These are phyloP conservation scores for Asterella californica DNA, from an alignment of 225 moss, liverwort and hornwort genomes.

Conservation along the genomic window DNA sequence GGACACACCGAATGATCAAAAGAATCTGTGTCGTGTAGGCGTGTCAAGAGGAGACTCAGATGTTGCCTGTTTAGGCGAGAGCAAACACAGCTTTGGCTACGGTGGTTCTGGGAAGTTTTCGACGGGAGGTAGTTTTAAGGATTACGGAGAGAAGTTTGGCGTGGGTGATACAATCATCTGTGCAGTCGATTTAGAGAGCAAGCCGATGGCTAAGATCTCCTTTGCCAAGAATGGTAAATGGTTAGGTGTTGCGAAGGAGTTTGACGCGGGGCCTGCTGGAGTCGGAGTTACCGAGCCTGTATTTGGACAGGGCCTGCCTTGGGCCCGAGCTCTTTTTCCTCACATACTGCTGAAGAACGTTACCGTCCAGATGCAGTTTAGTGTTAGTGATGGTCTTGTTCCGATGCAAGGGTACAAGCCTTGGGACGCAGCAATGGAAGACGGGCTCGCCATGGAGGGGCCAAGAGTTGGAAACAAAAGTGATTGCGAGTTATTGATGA, in stretches of 20 bases:
- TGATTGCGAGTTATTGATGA: conserved; percentile 53
- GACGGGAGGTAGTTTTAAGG: conserved; percentile 40
- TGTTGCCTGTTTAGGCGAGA: conserved; percentile 45
- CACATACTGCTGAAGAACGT: conserved; percentile 53
- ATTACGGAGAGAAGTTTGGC: conserved; percentile 51
- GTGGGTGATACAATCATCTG: conserved; percentile 49
- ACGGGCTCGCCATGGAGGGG: conserved; percentile 47
- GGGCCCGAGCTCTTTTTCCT: conserved; percentile 46
- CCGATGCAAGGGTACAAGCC: conserved; percentile 45
- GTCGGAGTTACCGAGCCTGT: conserved; percentile 49
- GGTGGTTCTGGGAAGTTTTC: conserved; percentile 54
- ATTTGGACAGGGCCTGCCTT: conserved; percentile 38
- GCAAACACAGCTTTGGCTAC: conserved; percentile 52
- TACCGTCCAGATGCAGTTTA: conserved; percentile 47
- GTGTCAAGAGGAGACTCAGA: conserved; percentile 54
- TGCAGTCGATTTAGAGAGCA: conserved; percentile 40
- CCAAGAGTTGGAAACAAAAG: conserved; percentile 40
- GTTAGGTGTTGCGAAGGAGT: conserved; percentile 46
- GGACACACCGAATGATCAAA: conserved; percentile 44
- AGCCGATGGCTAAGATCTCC: conserved; percentile 41
- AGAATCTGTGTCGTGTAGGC: conserved; percentile 48
- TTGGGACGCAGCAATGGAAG: conserved; percentile 49
- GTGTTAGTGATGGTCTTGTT: conserved; percentile 44
- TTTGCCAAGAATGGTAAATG: conserved; percentile 44
- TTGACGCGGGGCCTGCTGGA: conserved; percentile 38